Base-by-base conservation (phyloP, 306 rosid species). In the Dalbergia cochinchinensis region DNA sequence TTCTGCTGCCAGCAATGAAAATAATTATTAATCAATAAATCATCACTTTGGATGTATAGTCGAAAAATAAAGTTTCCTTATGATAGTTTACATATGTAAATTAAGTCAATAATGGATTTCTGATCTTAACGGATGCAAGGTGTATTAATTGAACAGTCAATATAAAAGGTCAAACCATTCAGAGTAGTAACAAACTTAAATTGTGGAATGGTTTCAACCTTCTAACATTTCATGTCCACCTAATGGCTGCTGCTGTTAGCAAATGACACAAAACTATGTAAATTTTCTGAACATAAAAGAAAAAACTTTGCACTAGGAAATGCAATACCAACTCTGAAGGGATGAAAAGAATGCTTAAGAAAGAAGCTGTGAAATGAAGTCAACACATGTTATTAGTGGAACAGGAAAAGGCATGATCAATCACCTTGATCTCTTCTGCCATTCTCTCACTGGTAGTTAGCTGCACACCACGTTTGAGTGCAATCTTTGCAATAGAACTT, bases 341-440 rank as follows among this genome's bases (percentile, higher is more conserved):
- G 67, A 45, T 18, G 72, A 73, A 35, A 64, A 80, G 34, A 35
- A 35, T 71, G 7, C 62, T 76, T 15, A 69, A 61, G 14, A 62
- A 47, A 31, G 31, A 67, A 80, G 20, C 67, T 55, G 50, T 9
- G 53, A 44, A 37, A 45, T 50, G 26, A 65, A 57, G 51, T 59
- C 67, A 70, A 77, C 47, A 83, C 34, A 73, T 34, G 55, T 72
- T 55, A 69, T 13, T 37, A 72, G 59, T 11, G 19, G 73, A 76
- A 71, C 48, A 58, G 57, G 57, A 63, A 76, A 82, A 47, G 45
- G 67, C 67, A 69, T 60, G 53, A 70, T 76, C 59, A 22, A 80
- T 82, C 86, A 93, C 99, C 99, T 95, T 95, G 82, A 95, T 83
- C 34, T 95, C 98, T 81, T 95, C 99, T 68, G 98, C 98, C 99